These are phyloP conservation scores for Thielaviopsis punctulata DNA, from an alignment of 2,329 filamentous ascomycete genomes.

Conservation along the genomic window DNA sequence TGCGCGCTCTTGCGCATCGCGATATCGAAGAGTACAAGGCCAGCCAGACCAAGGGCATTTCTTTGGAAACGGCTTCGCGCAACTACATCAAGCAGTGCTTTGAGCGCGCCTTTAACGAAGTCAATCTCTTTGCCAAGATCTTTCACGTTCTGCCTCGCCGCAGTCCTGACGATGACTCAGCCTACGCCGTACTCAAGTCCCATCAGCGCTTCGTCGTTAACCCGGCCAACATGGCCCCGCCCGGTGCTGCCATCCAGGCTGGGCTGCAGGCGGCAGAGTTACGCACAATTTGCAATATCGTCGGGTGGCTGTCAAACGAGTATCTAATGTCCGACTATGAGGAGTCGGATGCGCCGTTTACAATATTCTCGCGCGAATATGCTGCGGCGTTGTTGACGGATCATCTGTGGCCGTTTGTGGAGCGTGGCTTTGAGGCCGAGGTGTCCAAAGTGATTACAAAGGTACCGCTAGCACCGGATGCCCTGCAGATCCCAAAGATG, in stretches of 20 bases:
- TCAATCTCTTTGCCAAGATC: slow-evolving; percentile 34
- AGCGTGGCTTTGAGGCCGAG: slow-evolving; percentile 36
- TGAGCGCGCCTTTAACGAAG: slow-evolving; percentile 39
- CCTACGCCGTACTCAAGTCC: slow-evolving; percentile 31
- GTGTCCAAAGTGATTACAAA: slow-evolving; percentile 36
- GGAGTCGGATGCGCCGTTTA: slow-evolving; percentile 37
- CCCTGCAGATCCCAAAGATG: slow-evolving; percentile 33
- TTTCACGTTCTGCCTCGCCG: slow-evolving; percentile 39
- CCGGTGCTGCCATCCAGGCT: slow-evolving; percentile 32
- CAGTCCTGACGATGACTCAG: slow-evolving; percentile 31
- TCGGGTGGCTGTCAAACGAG: slow-evolving; percentile 41
- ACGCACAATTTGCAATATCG: slow-evolving; percentile 33
- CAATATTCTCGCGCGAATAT: slow-evolving; percentile 36
- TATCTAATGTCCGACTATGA: slow-evolving; percentile 38
- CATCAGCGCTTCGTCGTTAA: slow-evolving; percentile 35
- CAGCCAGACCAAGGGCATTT: slow-evolving; percentile 31
- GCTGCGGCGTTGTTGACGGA: slow-evolving; percentile 38
- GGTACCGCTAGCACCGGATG: slow-evolving; percentile 27
- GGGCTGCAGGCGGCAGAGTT: slow-evolving; percentile 31
- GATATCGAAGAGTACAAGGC: slow-evolving; percentile 35
- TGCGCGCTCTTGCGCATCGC: slow-evolving; percentile 34
- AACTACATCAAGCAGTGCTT: slow-evolving; percentile 44
- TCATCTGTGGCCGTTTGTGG: slow-evolving; percentile 39
- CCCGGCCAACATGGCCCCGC: slow-evolving; percentile 34
- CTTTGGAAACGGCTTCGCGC: slow-evolving; percentile 36